Base-by-base conservation (phyloP, 495 filamentous ascomycete genomes). In the Penicillium lagena region DNA sequence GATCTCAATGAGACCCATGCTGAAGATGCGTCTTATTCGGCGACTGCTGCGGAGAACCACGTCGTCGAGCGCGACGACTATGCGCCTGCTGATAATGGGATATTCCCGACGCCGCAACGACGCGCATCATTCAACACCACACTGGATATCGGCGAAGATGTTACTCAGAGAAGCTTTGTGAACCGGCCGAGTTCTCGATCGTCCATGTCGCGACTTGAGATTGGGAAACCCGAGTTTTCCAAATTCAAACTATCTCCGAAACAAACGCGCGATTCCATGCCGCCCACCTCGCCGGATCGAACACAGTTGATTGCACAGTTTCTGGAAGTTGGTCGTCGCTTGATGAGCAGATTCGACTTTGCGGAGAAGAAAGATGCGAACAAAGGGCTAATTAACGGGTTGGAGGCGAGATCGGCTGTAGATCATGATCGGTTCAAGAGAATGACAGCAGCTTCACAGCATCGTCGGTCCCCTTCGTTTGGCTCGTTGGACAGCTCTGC, bases 51-150 rank as follows among this genome's bases (percentile, higher is more conserved):
- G 12, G 45, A 46, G 13, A 64, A 49, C 40, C 40, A 39, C 34
- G 52, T 43, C 37, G 39, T 46, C 37, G 52, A 57, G 12, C 34
- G 22, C 22, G 22, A 50, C n/a, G 50, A 52, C 35, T 39, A 49
- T 35, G 40, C 43, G 17, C 50, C 55, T 33, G 44, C 49, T 11
- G 42, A 52, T 12, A 42, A 59, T 45, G 58, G 50, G 17, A 54
- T 50, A 22, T 56, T 60, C 28, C 56, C 56, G 8, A 64, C 58
- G 9, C 64, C 56, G n/a, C 60, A 56, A 41, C 66, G 79, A 56
- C 75, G 77, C 37, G 77, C 74, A 11, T 81, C 78, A 1, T 79
- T 80, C 45, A 77, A 71, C 45, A 76, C 76, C 17, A 73, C 76
- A 41, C 68, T 77, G 31, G 78, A 80, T 55, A 67, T 71, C 33